Conservation (phyloP, 2,329 filamentous ascomycete species). For the Capronia americana region DNA sequence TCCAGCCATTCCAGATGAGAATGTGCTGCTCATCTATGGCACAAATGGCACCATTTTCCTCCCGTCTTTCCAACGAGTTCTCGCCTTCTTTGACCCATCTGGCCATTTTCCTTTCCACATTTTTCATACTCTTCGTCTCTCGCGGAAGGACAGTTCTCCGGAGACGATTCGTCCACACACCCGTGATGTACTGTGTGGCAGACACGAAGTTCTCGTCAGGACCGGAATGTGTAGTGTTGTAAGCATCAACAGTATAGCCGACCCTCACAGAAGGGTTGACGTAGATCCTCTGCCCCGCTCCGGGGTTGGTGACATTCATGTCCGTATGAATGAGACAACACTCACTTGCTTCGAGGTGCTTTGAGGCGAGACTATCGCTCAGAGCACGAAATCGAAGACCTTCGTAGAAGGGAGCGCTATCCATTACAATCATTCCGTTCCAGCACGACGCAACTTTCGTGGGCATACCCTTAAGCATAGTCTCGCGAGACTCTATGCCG, state of each 20-base stretch:
- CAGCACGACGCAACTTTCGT: constrained; percentile 70
- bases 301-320: constrained; percentile 39
- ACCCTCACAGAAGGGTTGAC: constrained; percentile 51
- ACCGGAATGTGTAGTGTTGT: constrained; percentile 46
- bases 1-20: constrained; percentile 64
- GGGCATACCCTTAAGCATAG: constrained; percentile 59
- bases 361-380: constrained; percentile 63
- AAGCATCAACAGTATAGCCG: constrained; percentile 46
- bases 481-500: constrained; percentile 55
- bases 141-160: constrained; percentile 51
- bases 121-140: constrained; percentile 49
- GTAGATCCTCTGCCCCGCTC: constrained; percentile 46
- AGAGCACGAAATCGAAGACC: constrained; percentile 69
- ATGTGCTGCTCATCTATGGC: constrained; percentile 69
- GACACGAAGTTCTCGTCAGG: constrained; percentile 54
- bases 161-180: constrained; percentile 66
- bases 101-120: constrained; percentile 49
- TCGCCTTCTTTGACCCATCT: constrained; percentile 35
- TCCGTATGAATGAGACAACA: constrained; percentile 68
- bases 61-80: constrained; percentile 40
- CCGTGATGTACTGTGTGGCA: constrained; percentile 56
- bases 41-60: constrained; percentile 59
- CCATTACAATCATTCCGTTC: constrained; percentile 64
- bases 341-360: constrained; percentile 72
- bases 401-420: constrained; percentile 62